Conservation (phyloP, 129 eudicot genomes). For the Solidago caesia region DNA sequence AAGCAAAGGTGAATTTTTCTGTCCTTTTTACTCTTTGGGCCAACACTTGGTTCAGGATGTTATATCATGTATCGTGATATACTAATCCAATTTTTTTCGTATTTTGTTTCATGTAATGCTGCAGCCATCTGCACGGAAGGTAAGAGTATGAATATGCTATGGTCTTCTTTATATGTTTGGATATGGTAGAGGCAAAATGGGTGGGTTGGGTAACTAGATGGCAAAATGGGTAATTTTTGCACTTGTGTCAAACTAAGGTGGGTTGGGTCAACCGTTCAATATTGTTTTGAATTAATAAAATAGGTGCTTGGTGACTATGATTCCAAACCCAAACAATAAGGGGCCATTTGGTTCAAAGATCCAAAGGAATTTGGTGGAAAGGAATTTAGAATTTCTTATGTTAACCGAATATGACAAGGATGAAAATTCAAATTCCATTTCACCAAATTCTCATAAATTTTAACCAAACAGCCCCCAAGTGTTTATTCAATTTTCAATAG, state of each 20-base stretch:
- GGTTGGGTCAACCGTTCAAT: neutral
- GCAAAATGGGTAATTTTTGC: neutral
- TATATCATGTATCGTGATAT: neutral
- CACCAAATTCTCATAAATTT: too few relatives aligned
- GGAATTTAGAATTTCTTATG: too few relatives aligned
- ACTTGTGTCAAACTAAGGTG: neutral
- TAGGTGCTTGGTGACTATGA: too few relatives aligned
- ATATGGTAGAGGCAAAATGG: neutral
- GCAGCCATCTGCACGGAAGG: constrained; percentile 52
- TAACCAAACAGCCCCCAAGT: too few relatives aligned
- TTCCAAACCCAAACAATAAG: too few relatives aligned
- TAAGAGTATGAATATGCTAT: constrained; percentile 15
- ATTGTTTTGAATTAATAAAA: neutral
- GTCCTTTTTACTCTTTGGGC: neutral
- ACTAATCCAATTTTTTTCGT: constrained; percentile 14
- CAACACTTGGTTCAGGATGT: neutral
- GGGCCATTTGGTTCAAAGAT: too few relatives aligned
- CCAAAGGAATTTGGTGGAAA: too few relatives aligned
- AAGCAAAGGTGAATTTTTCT: constrained; percentile 44
- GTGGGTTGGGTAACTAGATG: neutral
- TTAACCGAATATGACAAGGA: too few relatives aligned
- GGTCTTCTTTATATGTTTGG: neutral
- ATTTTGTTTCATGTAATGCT: constrained; percentile 19
- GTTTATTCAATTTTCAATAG: neutral
- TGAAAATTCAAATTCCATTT: too few relatives aligned